phyloP scores from a whole-genome alignment of 768 basidiomycete genomes.

The Naganishia friedmannii region DNA sequence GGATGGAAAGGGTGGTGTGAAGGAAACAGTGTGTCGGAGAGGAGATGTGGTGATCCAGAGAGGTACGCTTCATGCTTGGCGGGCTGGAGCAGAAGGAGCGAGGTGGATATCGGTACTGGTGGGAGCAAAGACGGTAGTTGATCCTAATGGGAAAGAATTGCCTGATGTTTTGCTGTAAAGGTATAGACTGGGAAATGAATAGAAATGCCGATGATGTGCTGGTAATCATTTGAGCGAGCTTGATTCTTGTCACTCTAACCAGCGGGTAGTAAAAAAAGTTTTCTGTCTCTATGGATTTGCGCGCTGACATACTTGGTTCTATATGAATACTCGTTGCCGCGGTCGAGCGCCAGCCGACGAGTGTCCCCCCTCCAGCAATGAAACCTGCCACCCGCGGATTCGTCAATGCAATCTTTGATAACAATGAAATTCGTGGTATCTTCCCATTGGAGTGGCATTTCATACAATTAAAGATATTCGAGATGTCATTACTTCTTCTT shows the following conservation, averaged over 20 bases:
- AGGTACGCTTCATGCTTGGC: slow-evolving; percentile 49
- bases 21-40: slow-evolving; percentile 38
- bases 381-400: no score
- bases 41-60: slow-evolving; percentile 50
- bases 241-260: no score
- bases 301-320: no score
- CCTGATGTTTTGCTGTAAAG: slow-evolving; percentile 39
- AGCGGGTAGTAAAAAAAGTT: no score
- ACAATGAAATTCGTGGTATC: no score
- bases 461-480: neutral
- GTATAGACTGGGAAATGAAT: neutral
- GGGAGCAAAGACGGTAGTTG: slow-evolving; percentile 28
- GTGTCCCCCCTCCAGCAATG: no score
- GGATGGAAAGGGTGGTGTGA: slow-evolving; percentile 30
- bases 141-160: slow-evolving; percentile 32
- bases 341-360: no score
- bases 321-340: no score
- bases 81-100: slow-evolving; percentile 43
- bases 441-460: neutral
- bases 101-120: slow-evolving; percentile 47
- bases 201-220: no score
- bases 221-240: no score
- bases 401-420: no score
- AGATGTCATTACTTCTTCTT: neutral
- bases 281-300: no score